Evolutionary conservation across 139 green algal species (phyloP).

Genomic region (Picochlorum sp.): DNA sequence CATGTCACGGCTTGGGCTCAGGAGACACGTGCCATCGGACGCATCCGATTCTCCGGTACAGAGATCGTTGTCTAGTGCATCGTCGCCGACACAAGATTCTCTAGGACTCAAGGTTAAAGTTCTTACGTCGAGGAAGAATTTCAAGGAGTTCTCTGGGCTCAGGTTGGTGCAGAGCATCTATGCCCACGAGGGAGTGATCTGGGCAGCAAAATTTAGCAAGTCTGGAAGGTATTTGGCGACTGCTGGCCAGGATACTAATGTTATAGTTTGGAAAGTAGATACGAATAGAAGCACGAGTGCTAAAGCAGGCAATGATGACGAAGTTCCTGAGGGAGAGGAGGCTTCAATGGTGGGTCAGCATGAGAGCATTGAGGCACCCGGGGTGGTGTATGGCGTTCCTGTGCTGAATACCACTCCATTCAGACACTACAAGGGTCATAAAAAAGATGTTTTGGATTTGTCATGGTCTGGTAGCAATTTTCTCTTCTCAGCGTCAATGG

Average conservation of each 20-base stretch:
- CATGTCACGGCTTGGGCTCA: background rate
- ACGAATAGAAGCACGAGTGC: background rate
- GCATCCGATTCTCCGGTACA: background rate
- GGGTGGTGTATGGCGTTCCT: slow-evolving; percentile 3
- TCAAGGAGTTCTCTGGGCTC: slow-evolving; percentile 58
- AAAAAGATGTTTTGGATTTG: slow-evolving; percentile 78
- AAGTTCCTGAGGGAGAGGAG: background rate
- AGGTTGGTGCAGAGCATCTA: slow-evolving; percentile 46
- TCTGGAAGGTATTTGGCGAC: slow-evolving; percentile 70
- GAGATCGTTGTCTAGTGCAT: background rate
- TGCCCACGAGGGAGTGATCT: slow-evolving; percentile 57
- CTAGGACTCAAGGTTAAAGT: slow-evolving; percentile 43
- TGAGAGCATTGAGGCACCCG: background rate
- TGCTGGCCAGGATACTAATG: slow-evolving; percentile 72
- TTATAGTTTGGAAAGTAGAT: slow-evolving; percentile 64
- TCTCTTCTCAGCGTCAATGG: slow-evolving; percentile 74
- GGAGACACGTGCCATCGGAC: background rate
- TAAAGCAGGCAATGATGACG: background rate
- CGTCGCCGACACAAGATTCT: background rate
- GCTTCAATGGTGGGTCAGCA: background rate
- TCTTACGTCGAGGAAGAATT: slow-evolving; percentile 44
- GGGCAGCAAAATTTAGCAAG: slow-evolving; percentile 60
- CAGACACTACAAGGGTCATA: slow-evolving; percentile 37
- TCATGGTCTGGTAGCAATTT: slow-evolving; percentile 70
- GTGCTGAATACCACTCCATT: slow-evolving; percentile 18